Conservation (phyloP, 805 yeast genomes). For the Suhomyces canberraensis region DNA sequence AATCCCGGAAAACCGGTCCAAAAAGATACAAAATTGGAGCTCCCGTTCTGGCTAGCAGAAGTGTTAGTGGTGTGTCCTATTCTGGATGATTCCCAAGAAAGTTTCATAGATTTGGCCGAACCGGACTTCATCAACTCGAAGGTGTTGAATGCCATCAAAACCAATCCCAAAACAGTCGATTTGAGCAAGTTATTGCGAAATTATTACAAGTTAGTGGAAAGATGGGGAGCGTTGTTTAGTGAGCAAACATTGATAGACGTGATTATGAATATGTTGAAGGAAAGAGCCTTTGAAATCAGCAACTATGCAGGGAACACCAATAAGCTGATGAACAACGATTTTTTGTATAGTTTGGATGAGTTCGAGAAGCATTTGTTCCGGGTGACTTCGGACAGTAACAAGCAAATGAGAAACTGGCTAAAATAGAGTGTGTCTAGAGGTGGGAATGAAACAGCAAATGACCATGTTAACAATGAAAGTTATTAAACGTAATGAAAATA, state of each 20-base stretch:
- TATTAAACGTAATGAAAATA: too few species aligned
- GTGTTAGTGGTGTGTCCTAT: conserved; percentile 53
- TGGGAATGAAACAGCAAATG: too few species aligned
- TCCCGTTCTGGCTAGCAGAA: conserved; percentile 89
- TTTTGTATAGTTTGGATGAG: conserved; percentile 69
- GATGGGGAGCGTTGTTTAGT: conserved; percentile 73
- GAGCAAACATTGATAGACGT: conserved; percentile 60
- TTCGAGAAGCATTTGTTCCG: conserved; percentile 64
- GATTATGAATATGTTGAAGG: conserved; percentile 50
- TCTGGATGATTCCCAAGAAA: conserved; percentile 35
- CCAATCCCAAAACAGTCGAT: conserved; percentile 66
- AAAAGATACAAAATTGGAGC: conserved; percentile 62
- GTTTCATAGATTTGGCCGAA: conserved; percentile 63
- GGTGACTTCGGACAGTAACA: conserved; percentile 47
- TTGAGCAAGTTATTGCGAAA: conserved; percentile 62
- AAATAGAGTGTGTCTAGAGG: too few species aligned
- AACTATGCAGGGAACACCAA: conserved; percentile 60
- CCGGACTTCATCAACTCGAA: conserved; percentile 67
- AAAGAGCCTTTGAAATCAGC: conserved; percentile 67
- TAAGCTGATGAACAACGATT: conserved; percentile 47
- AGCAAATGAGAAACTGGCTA: conserved; percentile 37
- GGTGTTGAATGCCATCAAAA: conserved; percentile 78
- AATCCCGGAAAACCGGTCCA: conserved; percentile 61
- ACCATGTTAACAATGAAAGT: too few species aligned
- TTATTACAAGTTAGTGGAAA: conserved; percentile 65